Percentiles rank a stretch among this genome's conserved stretches.
Conservation (phyloP, 345 rosid species). For the Syzygium aqueum region DNA sequence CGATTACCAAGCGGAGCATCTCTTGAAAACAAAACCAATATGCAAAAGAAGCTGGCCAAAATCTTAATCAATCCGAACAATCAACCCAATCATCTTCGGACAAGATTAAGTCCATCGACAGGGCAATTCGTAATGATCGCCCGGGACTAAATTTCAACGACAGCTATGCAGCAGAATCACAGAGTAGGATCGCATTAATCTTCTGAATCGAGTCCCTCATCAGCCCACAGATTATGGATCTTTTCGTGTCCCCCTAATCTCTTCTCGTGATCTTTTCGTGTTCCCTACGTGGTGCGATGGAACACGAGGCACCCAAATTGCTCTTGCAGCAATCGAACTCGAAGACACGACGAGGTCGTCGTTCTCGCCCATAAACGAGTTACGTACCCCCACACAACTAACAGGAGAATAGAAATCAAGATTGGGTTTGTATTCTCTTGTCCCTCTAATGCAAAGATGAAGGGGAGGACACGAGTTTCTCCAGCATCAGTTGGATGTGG, state of each 20-base stretch:
- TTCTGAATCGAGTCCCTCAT: not conserved
- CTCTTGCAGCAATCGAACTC: not conserved
- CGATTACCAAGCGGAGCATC: not conserved
- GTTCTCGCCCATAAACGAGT: not conserved
- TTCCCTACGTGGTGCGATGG: not conserved
- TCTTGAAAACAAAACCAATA: not conserved
- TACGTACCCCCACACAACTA: not conserved
- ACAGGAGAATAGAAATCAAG: not conserved
- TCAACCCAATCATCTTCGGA: not conserved
- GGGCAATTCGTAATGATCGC: not conserved
- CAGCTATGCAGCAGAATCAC: not conserved
- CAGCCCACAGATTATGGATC: not conserved
- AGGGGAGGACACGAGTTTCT: not conserved
- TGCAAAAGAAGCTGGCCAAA: not conserved
- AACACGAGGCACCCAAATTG: not conserved
- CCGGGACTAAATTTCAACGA: not conserved
- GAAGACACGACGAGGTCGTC: not conserved
- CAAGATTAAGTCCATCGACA: not conserved
- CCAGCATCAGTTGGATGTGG: not conserved
- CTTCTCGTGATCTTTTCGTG: not conserved
- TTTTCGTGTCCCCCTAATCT: not conserved
- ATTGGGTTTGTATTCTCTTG: not conserved
- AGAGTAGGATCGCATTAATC: not conserved
- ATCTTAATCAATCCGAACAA: not conserved
- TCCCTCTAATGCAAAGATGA: not conserved